A percentile compares a stretch with the other conserved stretches of the same genome.
These are phyloP conservation scores for Endotrypanum monterogeii DNA, from an alignment of 208 protist genomes.

Conservation along the genomic window DNA sequence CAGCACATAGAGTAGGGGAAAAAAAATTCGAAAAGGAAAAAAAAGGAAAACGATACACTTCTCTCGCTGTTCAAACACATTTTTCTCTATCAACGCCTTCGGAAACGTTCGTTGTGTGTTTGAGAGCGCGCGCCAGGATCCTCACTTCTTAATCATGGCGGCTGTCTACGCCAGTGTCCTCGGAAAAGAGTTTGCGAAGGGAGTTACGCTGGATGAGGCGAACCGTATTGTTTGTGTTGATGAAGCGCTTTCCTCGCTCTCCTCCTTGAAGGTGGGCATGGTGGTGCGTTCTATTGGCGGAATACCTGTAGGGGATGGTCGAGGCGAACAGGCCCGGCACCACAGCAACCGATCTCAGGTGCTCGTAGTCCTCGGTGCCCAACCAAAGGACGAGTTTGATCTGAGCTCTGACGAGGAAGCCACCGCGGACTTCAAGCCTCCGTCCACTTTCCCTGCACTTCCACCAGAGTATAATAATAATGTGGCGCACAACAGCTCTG, in stretches of 20 bases:
- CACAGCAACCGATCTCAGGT: slow-evolving; percentile 49
- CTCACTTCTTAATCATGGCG: slow-evolving; percentile 16
- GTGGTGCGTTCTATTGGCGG: slow-evolving; percentile 82
- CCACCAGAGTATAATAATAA: slow-evolving; percentile 44
- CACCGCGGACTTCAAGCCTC: slow-evolving; percentile 54
- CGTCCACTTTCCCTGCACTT: slow-evolving; percentile 37
- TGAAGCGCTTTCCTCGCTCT: slow-evolving; percentile 36
- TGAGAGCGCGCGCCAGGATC: slow-evolving; percentile 7
- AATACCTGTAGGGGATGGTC: slow-evolving; percentile 42
- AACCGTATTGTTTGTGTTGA: slow-evolving; percentile 62
- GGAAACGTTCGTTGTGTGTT: background rate
- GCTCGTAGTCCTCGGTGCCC: slow-evolving; percentile 47
- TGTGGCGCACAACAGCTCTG: slow-evolving; percentile 49
- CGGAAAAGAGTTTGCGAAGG: slow-evolving; percentile 58
- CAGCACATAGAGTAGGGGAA: too few species aligned
- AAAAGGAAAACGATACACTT: too few species aligned
- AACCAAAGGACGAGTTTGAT: slow-evolving; percentile 79
- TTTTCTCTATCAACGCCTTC: slow-evolving; percentile 5
- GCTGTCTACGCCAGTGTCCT: slow-evolving; percentile 53
- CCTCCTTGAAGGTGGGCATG: slow-evolving; percentile 55
- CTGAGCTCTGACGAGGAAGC: slow-evolving; percentile 75
- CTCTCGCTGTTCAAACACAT: too few species aligned
- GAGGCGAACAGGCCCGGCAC: slow-evolving; percentile 60
- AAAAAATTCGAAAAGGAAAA: background rate
- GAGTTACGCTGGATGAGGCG: slow-evolving; percentile 46